Base-by-base conservation (phyloP, 1,284 basidiomycete species). In the Naganishia sp. region DNA sequence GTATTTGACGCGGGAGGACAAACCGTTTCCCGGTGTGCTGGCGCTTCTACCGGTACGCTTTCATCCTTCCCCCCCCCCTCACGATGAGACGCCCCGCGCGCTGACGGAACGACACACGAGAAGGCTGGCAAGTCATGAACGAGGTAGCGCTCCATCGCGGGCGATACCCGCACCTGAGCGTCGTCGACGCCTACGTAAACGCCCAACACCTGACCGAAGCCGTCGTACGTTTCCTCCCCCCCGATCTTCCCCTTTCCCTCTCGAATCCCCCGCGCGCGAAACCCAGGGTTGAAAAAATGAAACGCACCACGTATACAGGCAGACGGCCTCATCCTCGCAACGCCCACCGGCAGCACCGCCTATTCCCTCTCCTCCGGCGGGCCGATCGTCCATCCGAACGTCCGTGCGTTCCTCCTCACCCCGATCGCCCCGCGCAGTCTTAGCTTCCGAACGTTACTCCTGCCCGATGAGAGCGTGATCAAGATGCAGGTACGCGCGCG, bases 101-200 rank as follows among this genome's bases (percentile, higher is more conserved):
- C 39, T 53, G 43, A 69, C 67, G 55, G 57, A 65, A 60, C 21
- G 21, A 21, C 21, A 71, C 73, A 25, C 67, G 71, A 15, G 68
- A 73, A 87, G 93, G 90, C 70, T 92, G 91, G 86, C 94, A 97
- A 79, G 92, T 96, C 43, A 95, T 98, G 92, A 98, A 98, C 75
- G 95, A 98, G 79, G 87, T 98, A 64, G 88, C 92, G 11, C 82
- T 98, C 25, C 95, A 98, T 78, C 86, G 94, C 25, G 94, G 94
- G 5, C 86, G 90, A 31, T 90, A 90, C 71, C 90, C 94, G 1
- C 94, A 97, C 74, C 83, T 98, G 61, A 94, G 93, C 68, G 92
- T 91, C 6, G 93, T 98, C 66, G 93, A 98, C 75, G 90, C 93
- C 10, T 96, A 86, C 77, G 93, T 96, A n/a, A 91, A 98, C 74